Evolutionary conservation across 2,329 filamentous ascomycete species (phyloP), one percentile per base, ranked within the genome.

Genomic region (Scedosporium minutisporum): DNA sequence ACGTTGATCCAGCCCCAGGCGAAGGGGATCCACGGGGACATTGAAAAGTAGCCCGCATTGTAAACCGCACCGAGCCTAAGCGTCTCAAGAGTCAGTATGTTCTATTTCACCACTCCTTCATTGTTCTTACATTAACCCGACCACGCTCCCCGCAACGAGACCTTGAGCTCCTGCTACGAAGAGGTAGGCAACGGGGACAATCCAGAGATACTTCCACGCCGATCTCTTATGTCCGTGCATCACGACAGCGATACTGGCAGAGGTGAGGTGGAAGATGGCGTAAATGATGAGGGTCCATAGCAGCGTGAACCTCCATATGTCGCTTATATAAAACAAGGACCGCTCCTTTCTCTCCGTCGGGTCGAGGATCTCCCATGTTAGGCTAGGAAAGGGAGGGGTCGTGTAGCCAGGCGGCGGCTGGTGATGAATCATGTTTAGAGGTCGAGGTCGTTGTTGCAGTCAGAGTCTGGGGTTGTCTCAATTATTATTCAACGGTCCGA

Each of bases 11-110:
- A 82, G 1, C 86, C 90, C 93, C 93, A 96, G 23, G 93, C 83
- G 70, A 95, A 89, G 0, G 93, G 93, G 60, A 96, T 90, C 92
- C 92, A 96, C 0, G 93, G 96, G 57, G 91, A 93, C 91, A 96
- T 95, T 69, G 87, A 82, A 72, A 93, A 96, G 74, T 88, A 91
- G 53, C 91, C 93, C 2, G 88, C 84, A 68, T 86, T 84, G 71
- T 96, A 96, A 42, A 93, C 84, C 7, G 88, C 90, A 12, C 90
- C 91, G 21, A 96, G 77, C 60, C 60, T 61, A 18, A 5, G 14
- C 6, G 7, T n/a, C 46, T 23, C 46, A 51, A 14, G 9, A 12
- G 33, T 51, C 16, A 51, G 29, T 58, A 6, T 44, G 12, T 18
- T 6, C 33, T 25, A 5, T 3, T 57, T 57, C 16, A n/a, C 7